Evolutionary conservation across 2,329 filamentous ascomycete species (phyloP).

Genomic region (Pseudocercospora vitis): DNA sequence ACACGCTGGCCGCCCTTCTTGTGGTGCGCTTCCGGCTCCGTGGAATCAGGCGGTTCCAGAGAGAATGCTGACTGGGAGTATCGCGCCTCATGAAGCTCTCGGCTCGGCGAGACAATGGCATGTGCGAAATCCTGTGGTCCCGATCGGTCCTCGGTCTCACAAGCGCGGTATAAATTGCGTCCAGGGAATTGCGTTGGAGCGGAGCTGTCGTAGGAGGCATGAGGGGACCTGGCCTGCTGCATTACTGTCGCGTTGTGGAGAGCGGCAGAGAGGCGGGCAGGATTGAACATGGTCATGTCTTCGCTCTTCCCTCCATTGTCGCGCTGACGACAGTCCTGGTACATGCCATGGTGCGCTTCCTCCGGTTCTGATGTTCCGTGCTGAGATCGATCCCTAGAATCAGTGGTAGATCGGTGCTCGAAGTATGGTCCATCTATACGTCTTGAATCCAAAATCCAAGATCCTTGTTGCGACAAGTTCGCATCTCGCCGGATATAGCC

Average conservation of each 20-base stretch:
- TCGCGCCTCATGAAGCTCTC: not conserved
- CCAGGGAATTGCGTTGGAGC: slow-evolving; percentile 7
- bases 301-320: not conserved
- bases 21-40: not conserved
- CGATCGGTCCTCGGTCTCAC: not conserved
- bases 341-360: not conserved
- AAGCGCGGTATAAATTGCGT: slow-evolving; percentile 8
- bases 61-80: not conserved
- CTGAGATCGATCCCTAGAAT: not conserved
- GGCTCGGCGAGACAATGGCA: not conserved
- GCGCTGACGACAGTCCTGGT: not conserved
- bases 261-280: no score
- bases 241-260: no score
- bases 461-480: no score
- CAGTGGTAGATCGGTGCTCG: not conserved
- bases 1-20: slow-evolving; percentile 7
- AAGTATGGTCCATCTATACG: slow-evolving; percentile 4
- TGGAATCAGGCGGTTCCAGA: slow-evolving; percentile 1
- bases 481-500: no score
- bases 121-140: not conserved
- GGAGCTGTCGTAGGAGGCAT: not conserved
- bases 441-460: no score
- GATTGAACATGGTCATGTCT: not conserved
- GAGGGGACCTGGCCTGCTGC: no score
- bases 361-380: not conserved